These are phyloP conservation scores for Chlamydomonas sphaeroides DNA, from an alignment of 139 green algal species.

Conservation along the genomic window DNA sequence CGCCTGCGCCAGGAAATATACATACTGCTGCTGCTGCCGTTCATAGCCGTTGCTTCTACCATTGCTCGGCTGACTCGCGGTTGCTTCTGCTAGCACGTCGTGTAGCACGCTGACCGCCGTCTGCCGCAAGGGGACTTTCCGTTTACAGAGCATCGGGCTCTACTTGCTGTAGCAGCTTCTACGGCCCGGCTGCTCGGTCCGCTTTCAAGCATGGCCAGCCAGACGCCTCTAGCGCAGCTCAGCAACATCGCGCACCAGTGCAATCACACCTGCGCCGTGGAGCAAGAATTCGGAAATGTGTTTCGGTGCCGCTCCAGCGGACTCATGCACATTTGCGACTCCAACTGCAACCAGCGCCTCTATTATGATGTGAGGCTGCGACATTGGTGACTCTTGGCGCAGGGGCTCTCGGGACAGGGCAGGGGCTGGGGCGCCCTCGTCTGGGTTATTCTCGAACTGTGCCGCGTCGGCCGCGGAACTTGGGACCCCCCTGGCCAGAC, in stretches of 20 bases:
- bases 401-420: not conserved
- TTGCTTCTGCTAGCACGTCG: too few species aligned
- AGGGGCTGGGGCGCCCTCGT: not conserved
- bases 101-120: too few species aligned
- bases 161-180: not conserved
- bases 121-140: too few species aligned
- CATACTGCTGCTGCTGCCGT: too few species aligned
- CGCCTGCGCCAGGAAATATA: too few species aligned
- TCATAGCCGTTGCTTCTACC: too few species aligned
- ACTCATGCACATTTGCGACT: slow-evolving; percentile 44
- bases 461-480: too few species aligned
- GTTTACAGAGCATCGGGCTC: too few species aligned
- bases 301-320: slow-evolving; percentile 30
- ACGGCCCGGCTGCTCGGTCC: not conserved
- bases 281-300: slow-evolving; percentile 44
- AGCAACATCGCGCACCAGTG: slow-evolving; percentile 18
- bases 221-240: too few species aligned
- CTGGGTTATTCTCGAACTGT: not conserved
- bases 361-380: slow-evolving; percentile 18
- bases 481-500: not conserved
- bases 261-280: slow-evolving; percentile 17
- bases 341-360: slow-evolving; percentile 38
- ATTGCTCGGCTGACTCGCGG: too few species aligned
- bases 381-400: too few species aligned
- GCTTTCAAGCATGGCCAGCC: too few species aligned